These are phyloP conservation scores for Exophiala spinifera DNA, from an alignment of 2,329 filamentous ascomycete species.

Conservation along the genomic window DNA sequence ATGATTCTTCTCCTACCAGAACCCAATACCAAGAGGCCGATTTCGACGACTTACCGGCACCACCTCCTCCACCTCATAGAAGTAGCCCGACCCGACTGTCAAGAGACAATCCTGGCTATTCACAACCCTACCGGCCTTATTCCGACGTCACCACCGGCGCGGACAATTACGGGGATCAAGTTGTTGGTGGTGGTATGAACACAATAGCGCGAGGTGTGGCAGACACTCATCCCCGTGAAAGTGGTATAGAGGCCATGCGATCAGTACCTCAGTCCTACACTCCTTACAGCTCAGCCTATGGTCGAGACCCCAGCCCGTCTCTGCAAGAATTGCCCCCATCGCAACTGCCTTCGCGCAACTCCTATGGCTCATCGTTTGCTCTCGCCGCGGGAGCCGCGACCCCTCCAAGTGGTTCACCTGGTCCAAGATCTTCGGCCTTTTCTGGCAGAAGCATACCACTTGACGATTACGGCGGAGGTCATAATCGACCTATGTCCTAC, in stretches of 20 bases:
- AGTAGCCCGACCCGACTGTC: conserved; percentile 30
- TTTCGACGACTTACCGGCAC: conserved; percentile 24
- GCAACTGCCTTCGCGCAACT: conserved; percentile 17
- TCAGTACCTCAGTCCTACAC: conserved; percentile 18
- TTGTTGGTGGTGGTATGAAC: conserved; percentile 13
- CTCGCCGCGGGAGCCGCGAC: conserved; percentile 28
- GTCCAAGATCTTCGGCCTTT: conserved; percentile 27
- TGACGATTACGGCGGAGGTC: conserved; percentile 39
- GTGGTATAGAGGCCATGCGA: conserved; percentile 14
- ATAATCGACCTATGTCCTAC: conserved; percentile 33
- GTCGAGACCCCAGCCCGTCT: conserved; percentile 4
- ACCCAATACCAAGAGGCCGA: conserved; percentile 10
- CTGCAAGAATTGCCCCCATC: conserved; percentile 13
- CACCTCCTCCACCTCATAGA: conserved; percentile 35
- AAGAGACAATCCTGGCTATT: conserved; percentile 17
- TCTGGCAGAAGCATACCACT: conserved; percentile 53
- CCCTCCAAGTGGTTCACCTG: conserved; percentile 31
- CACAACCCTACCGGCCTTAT: conserved; percentile 14
- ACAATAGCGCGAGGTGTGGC: conserved; percentile 11
- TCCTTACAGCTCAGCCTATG: conserved; percentile 13
- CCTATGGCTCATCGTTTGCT: conserved; percentile 25
- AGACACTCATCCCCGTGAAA: conserved; percentile 15
- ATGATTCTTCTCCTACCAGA: conserved; percentile 15
- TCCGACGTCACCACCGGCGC: conserved; percentile 16
- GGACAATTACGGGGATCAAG: conserved; percentile 18